Evolutionary conservation across 2,329 filamentous ascomycete genomes (phyloP), one percentile per base, ranked within the genome.

Genomic region (Claviceps sp.): DNA sequence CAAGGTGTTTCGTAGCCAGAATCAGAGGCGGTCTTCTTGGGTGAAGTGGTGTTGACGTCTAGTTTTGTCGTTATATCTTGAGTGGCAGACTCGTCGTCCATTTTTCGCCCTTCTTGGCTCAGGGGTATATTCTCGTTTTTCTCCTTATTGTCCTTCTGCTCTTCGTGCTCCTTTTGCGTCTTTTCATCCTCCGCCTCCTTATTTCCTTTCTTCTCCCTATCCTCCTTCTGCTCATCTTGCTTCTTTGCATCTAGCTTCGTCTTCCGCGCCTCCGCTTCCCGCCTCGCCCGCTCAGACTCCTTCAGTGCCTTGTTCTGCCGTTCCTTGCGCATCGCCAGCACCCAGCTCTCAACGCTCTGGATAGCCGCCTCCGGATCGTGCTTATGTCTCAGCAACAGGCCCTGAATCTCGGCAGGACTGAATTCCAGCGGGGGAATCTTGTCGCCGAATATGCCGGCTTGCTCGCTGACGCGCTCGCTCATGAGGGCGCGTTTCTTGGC

Each of bases 331-430:
- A 71, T 73, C 52, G 72, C 70, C 26, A 66, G 61, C 0, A 80
- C 67, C 72, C 79, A 82, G 9, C 67, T 65, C 13, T 70, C 72
- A 0, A 71, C 66, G 2, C 65, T 67, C 7, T 66, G 70, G 4
- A 81, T 66, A 0, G 75, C 79, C 0, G 62, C 68, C 38, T 71
- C 66, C 0, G 78, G 73, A 52, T 70, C 65, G 9, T 72, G 70
- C 68, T 82, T 82, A 59, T 81, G 66, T 59, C 72, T 73, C 55
- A 82, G 67, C 48, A 82, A 67, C 52, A 74, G 74, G 5, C 79
- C 79, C 61, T 82, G 79, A 5, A 82, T 70, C 63, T 82, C 78
- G 5, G 79, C 79, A 0, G 78, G 79, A 50, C 74, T 78, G 60
- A 82, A 82, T 60, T 79, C 72, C 44, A 72, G 66, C 30, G 69